Evolutionary conservation across 2,329 filamentous ascomycete genomes (phyloP).

Genomic region (Dothidotthia symphoricarpi): DNA sequence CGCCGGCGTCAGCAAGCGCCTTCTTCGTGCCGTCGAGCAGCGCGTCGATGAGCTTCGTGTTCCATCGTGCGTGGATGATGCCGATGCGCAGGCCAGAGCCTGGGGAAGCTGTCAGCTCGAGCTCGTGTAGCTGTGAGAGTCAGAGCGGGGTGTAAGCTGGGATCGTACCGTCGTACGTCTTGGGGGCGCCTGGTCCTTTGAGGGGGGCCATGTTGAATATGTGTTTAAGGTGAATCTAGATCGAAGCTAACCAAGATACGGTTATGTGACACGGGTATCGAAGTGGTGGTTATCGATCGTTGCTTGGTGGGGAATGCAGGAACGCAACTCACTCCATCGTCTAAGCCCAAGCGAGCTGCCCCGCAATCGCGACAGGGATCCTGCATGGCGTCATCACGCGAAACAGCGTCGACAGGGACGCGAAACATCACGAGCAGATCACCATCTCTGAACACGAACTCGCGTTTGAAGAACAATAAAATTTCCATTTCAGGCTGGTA

Average conservation of each 20-base stretch:
- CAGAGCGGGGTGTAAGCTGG: too few relatives aligned
- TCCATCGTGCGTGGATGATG: slow-evolving; percentile 97
- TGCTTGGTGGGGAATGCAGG: slow-evolving; percentile 27
- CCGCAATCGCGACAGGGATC: slow-evolving; percentile 15
- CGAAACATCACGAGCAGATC: slow-evolving; percentile 4
- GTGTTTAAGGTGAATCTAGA: not conserved
- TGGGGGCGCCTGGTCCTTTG: slow-evolving; percentile 63
- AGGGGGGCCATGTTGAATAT: slow-evolving; percentile 49
- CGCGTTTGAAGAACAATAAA: slow-evolving; percentile 1
- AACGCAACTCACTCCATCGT: slow-evolving; percentile 14
- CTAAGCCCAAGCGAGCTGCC: slow-evolving; percentile 1
- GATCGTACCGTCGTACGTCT: slow-evolving; percentile 55
- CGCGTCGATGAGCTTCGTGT: slow-evolving; percentile 79
- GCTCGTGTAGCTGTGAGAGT: too few relatives aligned
- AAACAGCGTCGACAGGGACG: not conserved
- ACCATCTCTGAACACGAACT: slow-evolving; percentile 5
- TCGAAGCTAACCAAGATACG: too few relatives aligned
- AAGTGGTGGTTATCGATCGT: not conserved
- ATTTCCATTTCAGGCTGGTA: slow-evolving; percentile 21
- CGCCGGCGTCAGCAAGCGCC: slow-evolving; percentile 73
- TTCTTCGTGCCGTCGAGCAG: slow-evolving; percentile 78
- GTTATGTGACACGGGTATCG: not conserved
- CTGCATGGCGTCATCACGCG: slow-evolving; percentile 8
- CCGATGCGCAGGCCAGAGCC: slow-evolving; percentile 73
- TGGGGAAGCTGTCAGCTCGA: slow-evolving; percentile 20